Evolutionary conservation across 1,284 basidiomycete species (phyloP), one percentile per base, ranked within the genome.

Genomic region (Ceratobasidium sp.): DNA sequence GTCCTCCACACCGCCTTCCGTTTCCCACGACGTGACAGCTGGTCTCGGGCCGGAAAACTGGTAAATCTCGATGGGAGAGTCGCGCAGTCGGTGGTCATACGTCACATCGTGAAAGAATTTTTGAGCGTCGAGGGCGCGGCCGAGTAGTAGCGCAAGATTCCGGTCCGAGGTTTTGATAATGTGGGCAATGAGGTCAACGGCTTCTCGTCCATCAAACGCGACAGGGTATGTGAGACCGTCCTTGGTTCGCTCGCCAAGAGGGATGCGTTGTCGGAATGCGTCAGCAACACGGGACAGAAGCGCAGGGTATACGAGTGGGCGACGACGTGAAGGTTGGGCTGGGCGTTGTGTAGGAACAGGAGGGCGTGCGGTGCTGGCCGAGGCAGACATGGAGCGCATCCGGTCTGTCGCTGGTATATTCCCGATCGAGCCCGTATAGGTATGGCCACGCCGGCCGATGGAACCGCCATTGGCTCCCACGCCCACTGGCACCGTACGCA

Each of bases 71-170:
- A 86, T 84, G 1, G 89, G 82, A 74, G 89, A 94, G 79, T 99
- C 97, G 57, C 97, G 85, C 72, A 99, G 78, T 13, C 96, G 89
- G 78, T 99, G 97, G 76, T 98, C 96, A 77, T 99, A 99, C 6
- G 96, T 98, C 73, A 99, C 97, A 76, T 98, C 97, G 78, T 99
- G 97, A 78, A 99, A 99, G 82, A 96, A 98, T 81, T 98, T 99
- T 81, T 99, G 97, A 13, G 95, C 92, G 77, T 99, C 97, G 68
- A 99, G 83, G 4, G 96, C 95, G 55, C 97, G 87, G 13, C 97
- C 97, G 10, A 99, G 85, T 1, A 99, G 83, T 52, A 99, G 81
- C 3, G 97, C 97, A 25, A 99, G 85, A 78, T 98, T 98, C 20
- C 97, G 87, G 79, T 99, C 97, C 5, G 94, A 94, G 1, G 96